Base-by-base conservation (phyloP, 1,139 yeast genomes). In the Suhomyces kunorum region DNA sequence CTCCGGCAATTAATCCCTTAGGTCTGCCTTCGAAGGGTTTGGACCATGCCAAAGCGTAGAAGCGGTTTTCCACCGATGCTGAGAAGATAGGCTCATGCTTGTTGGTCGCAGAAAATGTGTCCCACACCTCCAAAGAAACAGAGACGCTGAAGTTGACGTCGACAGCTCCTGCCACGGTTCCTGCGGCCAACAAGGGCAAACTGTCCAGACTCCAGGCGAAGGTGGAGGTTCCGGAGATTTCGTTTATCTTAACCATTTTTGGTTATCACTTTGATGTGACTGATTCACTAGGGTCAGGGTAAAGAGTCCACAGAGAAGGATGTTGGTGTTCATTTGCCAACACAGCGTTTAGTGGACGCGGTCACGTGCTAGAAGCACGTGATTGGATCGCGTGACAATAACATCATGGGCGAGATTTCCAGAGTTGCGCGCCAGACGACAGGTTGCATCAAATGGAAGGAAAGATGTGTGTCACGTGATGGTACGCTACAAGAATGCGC, bases 91-190 rank as follows among this genome's bases (percentile, higher is more conserved):
- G 86, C 32, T 70, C 65, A 45, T 59, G 63, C 32, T 54, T 54
- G 42, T 59, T 53, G 32, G 64, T 43, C 49, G 73, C 58, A 24
- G 80, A 64, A 46, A 88, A 76, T 6, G 86, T 74, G 50, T 81
- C 81, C 87, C 95, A 86, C 46, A 92, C 71, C 54, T 88, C 94
- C 45, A 92, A 68, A 20, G 77, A 67, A 3, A 96, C 83, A 26
- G 82, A 75, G 26, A 95, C 81, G 36, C 90, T 82, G 64, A 90
- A 89, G 57, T 85, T 81, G 36, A 86, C 87, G 58, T 88, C 97
- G 52, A 92, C 85, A 12, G 97, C 95, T 12, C 98, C 98, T 0
- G 98, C 92, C 15, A 87, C 87, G 0, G 97, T 85, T 30, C 96
- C 98, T 1, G 96, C 80, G 19, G 88, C 97, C 53, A 90, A 64